Conservation (phyloP, 2,329 filamentous ascomycete species). For the Alternaria solani region DNA sequence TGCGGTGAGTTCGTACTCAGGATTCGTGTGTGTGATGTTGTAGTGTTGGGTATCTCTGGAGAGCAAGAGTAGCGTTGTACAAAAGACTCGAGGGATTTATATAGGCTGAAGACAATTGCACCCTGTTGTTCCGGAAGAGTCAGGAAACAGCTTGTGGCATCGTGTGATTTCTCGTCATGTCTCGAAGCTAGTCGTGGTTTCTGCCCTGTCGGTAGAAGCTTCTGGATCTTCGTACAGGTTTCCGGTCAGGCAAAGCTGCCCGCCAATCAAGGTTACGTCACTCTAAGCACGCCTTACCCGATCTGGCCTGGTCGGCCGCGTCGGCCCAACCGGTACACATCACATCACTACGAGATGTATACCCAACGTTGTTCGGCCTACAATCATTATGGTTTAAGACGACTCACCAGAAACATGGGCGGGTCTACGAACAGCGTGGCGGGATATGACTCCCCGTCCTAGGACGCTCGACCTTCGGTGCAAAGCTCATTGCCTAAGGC, state of each 20-base stretch:
- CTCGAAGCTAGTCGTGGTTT: slow-evolving; percentile 31
- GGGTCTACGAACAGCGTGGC: slow-evolving; percentile 4
- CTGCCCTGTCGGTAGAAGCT: slow-evolving; percentile 34
- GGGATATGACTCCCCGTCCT: background rate
- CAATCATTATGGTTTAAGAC: slow-evolving; percentile 1
- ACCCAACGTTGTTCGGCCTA: slow-evolving; percentile 9
- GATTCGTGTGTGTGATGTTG: slow-evolving; percentile 16
- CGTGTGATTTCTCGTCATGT: slow-evolving; percentile 34
- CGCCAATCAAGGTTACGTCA: slow-evolving; percentile 24
- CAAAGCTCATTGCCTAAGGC: background rate
- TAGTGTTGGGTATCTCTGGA: slow-evolving; percentile 26
- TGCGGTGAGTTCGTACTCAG: slow-evolving; percentile 21
- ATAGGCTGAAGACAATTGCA: slow-evolving; percentile 25
- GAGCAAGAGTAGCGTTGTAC: slow-evolving; percentile 5
- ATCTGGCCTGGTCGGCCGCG: background rate
- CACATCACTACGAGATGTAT: slow-evolving; percentile 7
- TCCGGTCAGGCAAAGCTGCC: slow-evolving; percentile 20
- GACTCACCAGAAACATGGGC: background rate
- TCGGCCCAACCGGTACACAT: slow-evolving; percentile 5
- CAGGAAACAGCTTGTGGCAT: slow-evolving; percentile 35
- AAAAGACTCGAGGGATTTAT: slow-evolving; percentile 30
- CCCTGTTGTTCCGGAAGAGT: slow-evolving; percentile 19
- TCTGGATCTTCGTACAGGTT: slow-evolving; percentile 33
- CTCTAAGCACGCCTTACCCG: background rate
- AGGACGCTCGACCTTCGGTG: background rate